Conservation (phyloP, 257 asterid genomes). For the Euphrasia confusa region DNA sequence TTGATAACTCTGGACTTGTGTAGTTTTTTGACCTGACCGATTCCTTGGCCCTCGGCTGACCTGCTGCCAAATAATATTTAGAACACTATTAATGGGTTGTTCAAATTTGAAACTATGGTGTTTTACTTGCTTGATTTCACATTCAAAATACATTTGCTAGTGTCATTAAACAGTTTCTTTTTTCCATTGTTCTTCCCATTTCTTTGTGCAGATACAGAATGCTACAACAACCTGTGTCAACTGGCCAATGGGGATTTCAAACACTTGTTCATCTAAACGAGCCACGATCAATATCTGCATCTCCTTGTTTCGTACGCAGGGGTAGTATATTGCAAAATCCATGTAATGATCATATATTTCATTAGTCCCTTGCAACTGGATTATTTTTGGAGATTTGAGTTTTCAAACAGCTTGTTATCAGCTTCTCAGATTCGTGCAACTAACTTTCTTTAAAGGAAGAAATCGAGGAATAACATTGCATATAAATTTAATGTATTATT, state of each 20-base stretch:
- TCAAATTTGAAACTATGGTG: not conserved
- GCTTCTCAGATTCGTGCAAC: no score
- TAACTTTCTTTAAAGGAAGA: no score
- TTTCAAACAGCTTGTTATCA: not conserved
- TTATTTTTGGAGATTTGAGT: not conserved
- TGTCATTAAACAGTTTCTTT: not conserved
- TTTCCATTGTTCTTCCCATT: no score
- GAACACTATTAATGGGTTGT: no score
- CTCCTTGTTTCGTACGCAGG: not conserved
- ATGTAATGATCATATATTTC: no score
- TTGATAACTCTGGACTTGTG: not conserved
- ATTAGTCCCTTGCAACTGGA: no score
- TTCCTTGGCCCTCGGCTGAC: no score
- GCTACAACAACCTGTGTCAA: conserved; percentile 2
- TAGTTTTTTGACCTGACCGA: no score
- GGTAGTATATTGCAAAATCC: no score
- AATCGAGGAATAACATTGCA: not conserved
- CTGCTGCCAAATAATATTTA: no score
- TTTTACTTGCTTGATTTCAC: not conserved
- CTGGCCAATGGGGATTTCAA: conserved; percentile 5
- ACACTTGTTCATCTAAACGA: conserved; percentile 4
- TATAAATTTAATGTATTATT: not conserved
- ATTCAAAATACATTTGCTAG: not conserved
- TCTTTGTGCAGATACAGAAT: conserved; percentile 1
- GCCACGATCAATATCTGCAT: not conserved